Base-by-base conservation (phyloP, 2,329 filamentous ascomycete genomes). In the Xylaria hypoxylon region DNA sequence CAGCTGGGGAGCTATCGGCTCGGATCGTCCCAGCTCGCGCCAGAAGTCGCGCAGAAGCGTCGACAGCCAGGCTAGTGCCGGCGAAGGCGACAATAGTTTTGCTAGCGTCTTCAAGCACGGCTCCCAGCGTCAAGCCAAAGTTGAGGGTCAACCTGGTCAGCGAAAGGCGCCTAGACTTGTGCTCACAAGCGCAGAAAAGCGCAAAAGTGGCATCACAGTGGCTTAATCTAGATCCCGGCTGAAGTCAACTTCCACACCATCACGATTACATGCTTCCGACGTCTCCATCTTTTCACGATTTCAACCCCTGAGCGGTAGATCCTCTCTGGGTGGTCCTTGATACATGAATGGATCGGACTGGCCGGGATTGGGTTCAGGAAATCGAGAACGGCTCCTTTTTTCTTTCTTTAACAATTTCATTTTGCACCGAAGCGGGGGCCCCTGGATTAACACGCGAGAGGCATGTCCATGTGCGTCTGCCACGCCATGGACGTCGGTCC, bases 91-190 rank as follows among this genome's bases (percentile, higher is more conserved):
- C 82, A 80, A 88, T 68, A 92, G 89, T 76, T 90, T 90, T 75
- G 88, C 88, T 65, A 87, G 87, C 62, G 85, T 90, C 28, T 89
- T 90, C 77, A 90, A 90, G 83, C 86, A 88, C 62, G 84, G 83
- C 67, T 78, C 82, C 73, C 79, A 84, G 77, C 79, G 83, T 76
- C 79, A 81, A 53, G 79, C 83, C 80, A 86, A 89, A 78, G 80
- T 86, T 69, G 85, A 89, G 73, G 82, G 82, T 47, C 79, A 80
- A 58, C 85, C 87, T 70, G 84, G 86, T 65, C 89, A 93, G 80
- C 92, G 93, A 80, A 94, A 91, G 84, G 92, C 91, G 73, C 91
- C 93, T 60, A 91, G 94, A 85, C 88, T 97, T 77, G 91, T 97
- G 72, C 86, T 97, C 72, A 94, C 92, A 72, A 94, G 90, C 78